phyloP scores from a whole-genome alignment of 1,284 basidiomycete species.

The Tilletia caries region DNA sequence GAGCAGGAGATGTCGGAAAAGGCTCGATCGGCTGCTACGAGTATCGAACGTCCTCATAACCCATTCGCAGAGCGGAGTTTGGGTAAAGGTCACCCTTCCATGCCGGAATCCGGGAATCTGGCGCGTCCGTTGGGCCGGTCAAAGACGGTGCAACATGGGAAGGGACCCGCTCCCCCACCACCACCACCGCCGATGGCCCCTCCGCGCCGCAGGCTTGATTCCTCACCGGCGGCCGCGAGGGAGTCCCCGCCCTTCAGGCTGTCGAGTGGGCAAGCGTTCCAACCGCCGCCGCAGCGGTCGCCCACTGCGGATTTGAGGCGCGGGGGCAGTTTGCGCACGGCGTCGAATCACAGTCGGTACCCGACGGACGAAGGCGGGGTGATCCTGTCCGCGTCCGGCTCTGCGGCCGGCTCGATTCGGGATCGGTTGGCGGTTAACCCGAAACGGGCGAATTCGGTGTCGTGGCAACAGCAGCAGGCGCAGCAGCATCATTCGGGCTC shows the following conservation, averaged over 20 bases:
- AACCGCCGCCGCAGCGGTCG: conserved; percentile 5
- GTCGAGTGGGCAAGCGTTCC: conserved; percentile 16
- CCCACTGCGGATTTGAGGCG: conserved; percentile 15
- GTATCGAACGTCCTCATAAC: conserved; percentile 6
- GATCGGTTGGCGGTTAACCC: background rate
- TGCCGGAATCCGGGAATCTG: background rate
- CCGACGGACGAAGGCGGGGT: background rate
- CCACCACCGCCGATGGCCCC: conserved; percentile 25
- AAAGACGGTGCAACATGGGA: conserved; percentile 28
- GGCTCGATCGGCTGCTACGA: conserved; percentile 7
- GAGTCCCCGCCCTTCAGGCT: conserved; percentile 21
- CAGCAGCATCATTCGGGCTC: too few species aligned
- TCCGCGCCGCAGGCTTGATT: conserved; percentile 36
- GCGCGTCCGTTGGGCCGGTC: conserved; percentile 34
- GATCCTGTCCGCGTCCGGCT: too few species aligned
- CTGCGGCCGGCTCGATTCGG: too few species aligned
- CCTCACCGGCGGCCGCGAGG: conserved; percentile 39
- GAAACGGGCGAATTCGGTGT: conserved; percentile 1
- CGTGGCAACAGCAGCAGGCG: too few species aligned
- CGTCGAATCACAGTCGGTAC: background rate
- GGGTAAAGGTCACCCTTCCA: conserved; percentile 1
- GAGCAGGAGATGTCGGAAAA: conserved; percentile 10
- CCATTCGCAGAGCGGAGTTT: conserved; percentile 1
- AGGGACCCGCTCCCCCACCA: conserved; percentile 28
- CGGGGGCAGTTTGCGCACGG: conserved; percentile 18